A percentile compares a stretch with the other conserved stretches of the same genome.
phyloP scores from a whole-genome alignment of 2,329 filamentous ascomycete species.

The Penicillium sclerotiorum region DNA sequence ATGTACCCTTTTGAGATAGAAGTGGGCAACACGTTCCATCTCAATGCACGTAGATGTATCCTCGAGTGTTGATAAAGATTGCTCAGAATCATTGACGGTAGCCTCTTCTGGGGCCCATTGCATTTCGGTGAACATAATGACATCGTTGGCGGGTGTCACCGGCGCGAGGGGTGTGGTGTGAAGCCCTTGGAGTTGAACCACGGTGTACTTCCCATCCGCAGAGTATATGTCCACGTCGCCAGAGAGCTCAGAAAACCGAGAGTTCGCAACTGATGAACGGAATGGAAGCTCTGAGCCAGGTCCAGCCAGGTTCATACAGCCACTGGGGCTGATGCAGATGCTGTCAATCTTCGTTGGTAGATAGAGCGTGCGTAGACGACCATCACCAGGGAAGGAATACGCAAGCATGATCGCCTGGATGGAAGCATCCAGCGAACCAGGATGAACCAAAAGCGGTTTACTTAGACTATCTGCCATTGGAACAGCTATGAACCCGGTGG shows the following conservation, averaged over 20 bases:
- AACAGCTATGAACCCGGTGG: slow-evolving; percentile 20
- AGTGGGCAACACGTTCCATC: slow-evolving; percentile 23
- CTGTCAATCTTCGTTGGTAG: slow-evolving; percentile 25
- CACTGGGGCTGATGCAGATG: slow-evolving; percentile 19
- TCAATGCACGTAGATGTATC: neutral
- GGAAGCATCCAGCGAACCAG: slow-evolving; percentile 18
- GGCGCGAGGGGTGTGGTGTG: slow-evolving; percentile 24
- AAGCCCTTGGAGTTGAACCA: slow-evolving; percentile 25
- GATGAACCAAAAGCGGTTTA: slow-evolving; percentile 17
- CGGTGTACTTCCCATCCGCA: slow-evolving; percentile 13
- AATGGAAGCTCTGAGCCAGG: slow-evolving; percentile 19
- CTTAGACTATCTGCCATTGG: slow-evolving; percentile 3
- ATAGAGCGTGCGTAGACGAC: slow-evolving; percentile 21
- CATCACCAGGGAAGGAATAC: slow-evolving; percentile 25
- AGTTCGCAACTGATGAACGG: slow-evolving; percentile 17
- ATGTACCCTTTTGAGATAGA: slow-evolving; percentile 18
- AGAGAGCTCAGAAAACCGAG: slow-evolving; percentile 20
- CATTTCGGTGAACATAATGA: slow-evolving; percentile 24
- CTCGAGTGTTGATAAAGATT: neutral
- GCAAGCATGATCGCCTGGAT: slow-evolving; percentile 27
- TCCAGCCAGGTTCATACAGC: slow-evolving; percentile 4
- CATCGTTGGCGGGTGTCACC: slow-evolving; percentile 15
- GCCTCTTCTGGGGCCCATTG: slow-evolving; percentile 21
- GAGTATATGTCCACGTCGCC: slow-evolving; percentile 29
- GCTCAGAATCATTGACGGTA: neutral